Percentiles rank a stretch among this genome's conserved stretches.
phyloP scores from a whole-genome alignment of 306 rosid species.

The Vigna unguiculata region DNA sequence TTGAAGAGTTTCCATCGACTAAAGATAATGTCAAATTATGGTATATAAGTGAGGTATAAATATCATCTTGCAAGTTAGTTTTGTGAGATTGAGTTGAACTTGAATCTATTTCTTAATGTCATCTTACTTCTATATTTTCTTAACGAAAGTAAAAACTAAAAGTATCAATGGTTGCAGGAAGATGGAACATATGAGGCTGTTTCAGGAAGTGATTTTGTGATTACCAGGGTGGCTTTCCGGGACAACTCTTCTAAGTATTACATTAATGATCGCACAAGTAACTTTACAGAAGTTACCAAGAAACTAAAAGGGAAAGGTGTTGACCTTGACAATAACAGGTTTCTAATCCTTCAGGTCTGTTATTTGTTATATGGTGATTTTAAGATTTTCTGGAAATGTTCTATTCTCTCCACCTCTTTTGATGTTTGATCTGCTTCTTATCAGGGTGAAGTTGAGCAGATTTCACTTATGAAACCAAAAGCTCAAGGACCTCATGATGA shows the following conservation, averaged over 20 bases:
- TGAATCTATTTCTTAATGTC: no score
- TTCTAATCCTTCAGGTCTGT: slow-evolving; percentile 92
- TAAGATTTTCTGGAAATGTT: background rate
- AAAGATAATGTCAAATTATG: no score
- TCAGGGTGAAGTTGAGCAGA: slow-evolving; percentile 98
- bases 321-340: slow-evolving; percentile 94
- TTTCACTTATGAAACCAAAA: slow-evolving; percentile 97
- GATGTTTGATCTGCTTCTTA: slow-evolving; percentile 47
- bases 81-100: no score
- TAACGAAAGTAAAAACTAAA: slow-evolving; percentile 1
- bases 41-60: no score
- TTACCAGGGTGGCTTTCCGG: slow-evolving; percentile 85
- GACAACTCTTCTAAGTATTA: slow-evolving; percentile 95
- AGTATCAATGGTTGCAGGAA: slow-evolving; percentile 56
- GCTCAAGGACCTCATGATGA: slow-evolving; percentile 99
- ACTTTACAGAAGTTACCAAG: slow-evolving; percentile 95
- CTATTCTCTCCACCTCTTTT: slow-evolving; percentile 26
- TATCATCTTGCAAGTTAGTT: no score
- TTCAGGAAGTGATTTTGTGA: slow-evolving; percentile 85
- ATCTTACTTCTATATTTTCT: background rate
- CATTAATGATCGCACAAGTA: slow-evolving; percentile 82
- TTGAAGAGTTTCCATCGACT: no score
- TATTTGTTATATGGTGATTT: slow-evolving; percentile 16
- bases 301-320: slow-evolving; percentile 95
- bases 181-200: slow-evolving; percentile 79